A percentile compares a stretch with the other conserved stretches of the same genome.
These are phyloP conservation scores for Hibiscus trionum DNA, from an alignment of 345 rosid species.

Conservation along the genomic window DNA sequence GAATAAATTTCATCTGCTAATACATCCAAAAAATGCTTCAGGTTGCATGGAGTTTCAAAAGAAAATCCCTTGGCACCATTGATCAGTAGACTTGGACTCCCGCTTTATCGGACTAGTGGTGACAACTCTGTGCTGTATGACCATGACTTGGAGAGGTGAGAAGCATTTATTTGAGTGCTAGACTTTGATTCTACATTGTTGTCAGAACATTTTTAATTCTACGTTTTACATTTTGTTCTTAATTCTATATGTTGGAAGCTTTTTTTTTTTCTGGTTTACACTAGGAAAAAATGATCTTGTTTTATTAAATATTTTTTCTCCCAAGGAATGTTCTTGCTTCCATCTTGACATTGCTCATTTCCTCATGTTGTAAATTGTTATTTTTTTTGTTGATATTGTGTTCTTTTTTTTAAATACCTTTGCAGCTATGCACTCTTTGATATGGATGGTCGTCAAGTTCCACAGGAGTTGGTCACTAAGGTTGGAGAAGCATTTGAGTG, in stretches of 20 bases:
- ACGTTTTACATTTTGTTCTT: neutral
- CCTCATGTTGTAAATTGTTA: neutral
- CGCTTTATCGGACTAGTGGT: constrained; percentile 88
- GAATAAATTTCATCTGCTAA: neutral
- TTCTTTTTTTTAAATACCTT: neutral
- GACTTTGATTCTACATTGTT: constrained; percentile 18
- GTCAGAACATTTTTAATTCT: constrained; percentile 16
- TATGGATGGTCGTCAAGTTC: constrained; percentile 32
- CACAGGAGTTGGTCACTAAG: constrained; percentile 51
- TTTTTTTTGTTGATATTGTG: neutral
- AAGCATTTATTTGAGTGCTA: neutral
- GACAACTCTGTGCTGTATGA: constrained; percentile 93
- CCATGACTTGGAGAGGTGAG: constrained; percentile 91
- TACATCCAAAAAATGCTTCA: constrained; percentile 16
- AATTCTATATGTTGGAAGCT: neutral
- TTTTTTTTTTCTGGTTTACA: neutral
- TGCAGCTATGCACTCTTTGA: constrained; percentile 78
- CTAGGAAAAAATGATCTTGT: neutral
- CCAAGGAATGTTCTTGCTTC: neutral
- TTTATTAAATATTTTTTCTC: neutral
- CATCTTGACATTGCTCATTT: neutral
- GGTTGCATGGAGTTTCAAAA: constrained; percentile 93
- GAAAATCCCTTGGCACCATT: constrained; percentile 92
- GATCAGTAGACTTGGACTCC: constrained; percentile 78
- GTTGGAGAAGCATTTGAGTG: constrained; percentile 74